A percentile compares a stretch with the other conserved stretches of the same genome.
phyloP scores from a whole-genome alignment of 2,329 filamentous ascomycete genomes.

The Neonectria punicea region DNA sequence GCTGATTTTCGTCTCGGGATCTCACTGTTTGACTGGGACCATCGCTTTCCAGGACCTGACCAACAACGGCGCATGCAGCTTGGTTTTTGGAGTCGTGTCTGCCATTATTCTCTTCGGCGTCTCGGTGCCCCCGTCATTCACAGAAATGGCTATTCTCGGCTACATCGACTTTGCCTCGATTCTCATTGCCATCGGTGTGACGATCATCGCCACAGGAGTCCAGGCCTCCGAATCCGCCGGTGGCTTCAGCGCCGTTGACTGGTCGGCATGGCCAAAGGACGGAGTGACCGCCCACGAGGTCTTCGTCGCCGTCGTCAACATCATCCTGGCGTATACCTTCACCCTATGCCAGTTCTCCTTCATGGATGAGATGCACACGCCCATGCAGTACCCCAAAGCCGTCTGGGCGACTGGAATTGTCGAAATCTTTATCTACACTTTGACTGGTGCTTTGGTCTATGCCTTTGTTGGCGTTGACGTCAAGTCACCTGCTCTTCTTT shows the following conservation, averaged over 20 bases:
- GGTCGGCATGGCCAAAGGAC: constrained; percentile 20
- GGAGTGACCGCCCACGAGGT: constrained; percentile 21
- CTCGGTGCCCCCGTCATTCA: constrained; percentile 21
- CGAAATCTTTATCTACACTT: constrained; percentile 24
- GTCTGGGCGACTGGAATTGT: constrained; percentile 25
- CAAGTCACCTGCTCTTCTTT: constrained; percentile 23
- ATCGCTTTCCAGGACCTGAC: constrained; percentile 25
- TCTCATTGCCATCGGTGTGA: constrained; percentile 21
- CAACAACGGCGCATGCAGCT: constrained; percentile 16
- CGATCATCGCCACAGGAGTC: constrained; percentile 21
- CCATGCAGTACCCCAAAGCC: constrained; percentile 23
- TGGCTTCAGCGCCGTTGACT: constrained; percentile 21
- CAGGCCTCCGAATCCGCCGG: constrained; percentile 9
- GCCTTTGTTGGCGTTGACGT: constrained; percentile 20
- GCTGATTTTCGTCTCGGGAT: constrained; percentile 23
- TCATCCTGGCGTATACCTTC: constrained; percentile 26
- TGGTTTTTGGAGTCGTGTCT: constrained; percentile 23
- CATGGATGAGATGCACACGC: constrained; percentile 28
- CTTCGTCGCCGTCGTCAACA: constrained; percentile 25
- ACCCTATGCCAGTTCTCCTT: constrained; percentile 25
- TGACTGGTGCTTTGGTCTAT: constrained; percentile 24
- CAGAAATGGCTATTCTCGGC: constrained; percentile 23
- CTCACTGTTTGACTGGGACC: constrained; percentile 24
- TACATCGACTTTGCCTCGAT: constrained; percentile 24
- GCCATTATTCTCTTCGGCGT: constrained; percentile 24